Evolutionary conservation across 1,139 yeast species (phyloP).

Genomic region (Pichia sorboxylosa): DNA sequence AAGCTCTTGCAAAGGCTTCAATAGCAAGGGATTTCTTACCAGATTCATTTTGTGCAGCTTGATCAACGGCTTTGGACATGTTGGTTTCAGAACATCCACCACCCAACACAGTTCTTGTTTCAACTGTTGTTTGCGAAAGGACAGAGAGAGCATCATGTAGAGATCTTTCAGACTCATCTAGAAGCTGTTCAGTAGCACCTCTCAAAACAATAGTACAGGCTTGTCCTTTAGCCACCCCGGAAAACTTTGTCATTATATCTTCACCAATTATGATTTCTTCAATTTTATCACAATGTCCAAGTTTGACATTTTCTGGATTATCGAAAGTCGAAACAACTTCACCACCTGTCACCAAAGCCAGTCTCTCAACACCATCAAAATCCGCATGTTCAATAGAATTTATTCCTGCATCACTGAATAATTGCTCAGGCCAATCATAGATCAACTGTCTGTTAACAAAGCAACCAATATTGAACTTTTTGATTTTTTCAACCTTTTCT

Average conservation of each 20-base stretch:
- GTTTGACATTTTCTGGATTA: conserved; percentile 70
- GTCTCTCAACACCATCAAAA: conserved; percentile 94
- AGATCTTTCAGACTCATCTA: conserved; percentile 96
- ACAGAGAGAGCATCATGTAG: conserved; percentile 95
- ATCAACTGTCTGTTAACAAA: conserved; percentile 93
- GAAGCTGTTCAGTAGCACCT: conserved; percentile 93
- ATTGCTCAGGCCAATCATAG: conserved; percentile 95
- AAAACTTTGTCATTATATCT: conserved; percentile 71
- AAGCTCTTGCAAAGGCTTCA: conserved; percentile 87
- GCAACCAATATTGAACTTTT: conserved; percentile 71
- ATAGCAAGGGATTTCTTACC: conserved; percentile 93
- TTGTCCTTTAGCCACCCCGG: conserved; percentile 91
- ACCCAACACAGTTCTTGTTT: conserved; percentile 91
- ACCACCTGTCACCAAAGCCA: conserved; percentile 94
- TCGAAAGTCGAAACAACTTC: conserved; percentile 97
- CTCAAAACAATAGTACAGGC: conserved; percentile 94
- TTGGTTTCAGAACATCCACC: conserved; percentile 98
- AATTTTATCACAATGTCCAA: conserved; percentile 81
- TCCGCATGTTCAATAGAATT: conserved; percentile 97
- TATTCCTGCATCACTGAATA: conserved; percentile 76
- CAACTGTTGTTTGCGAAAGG: conserved; percentile 86
- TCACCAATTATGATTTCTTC: conserved; percentile 94
- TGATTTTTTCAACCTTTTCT: conserved; percentile 76
- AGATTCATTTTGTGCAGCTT: conserved; percentile 82
- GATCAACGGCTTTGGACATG: conserved; percentile 96